phyloP scores from a whole-genome alignment of 2,329 filamentous ascomycete genomes.

The Magnaporthales sp. region DNA sequence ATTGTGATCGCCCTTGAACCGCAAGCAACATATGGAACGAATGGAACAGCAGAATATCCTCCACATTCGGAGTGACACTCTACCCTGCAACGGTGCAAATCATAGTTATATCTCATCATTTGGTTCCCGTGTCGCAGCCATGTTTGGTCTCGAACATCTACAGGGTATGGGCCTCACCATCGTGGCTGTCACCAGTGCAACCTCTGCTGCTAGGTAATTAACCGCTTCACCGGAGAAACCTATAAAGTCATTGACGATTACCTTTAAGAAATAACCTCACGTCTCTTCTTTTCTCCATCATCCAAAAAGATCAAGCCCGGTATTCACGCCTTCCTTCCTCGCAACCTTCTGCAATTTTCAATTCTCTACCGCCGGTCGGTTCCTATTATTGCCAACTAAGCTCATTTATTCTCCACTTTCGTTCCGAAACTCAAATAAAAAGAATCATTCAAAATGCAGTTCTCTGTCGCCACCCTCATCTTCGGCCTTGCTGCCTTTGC shows the following conservation, averaged over 20 bases:
- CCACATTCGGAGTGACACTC: background rate
- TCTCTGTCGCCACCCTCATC: slow-evolving; percentile 4
- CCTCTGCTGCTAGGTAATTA: background rate
- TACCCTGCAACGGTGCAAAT: background rate
- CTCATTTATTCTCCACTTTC: background rate
- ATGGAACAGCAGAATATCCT: background rate
- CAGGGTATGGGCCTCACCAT: background rate
- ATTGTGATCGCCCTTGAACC: background rate
- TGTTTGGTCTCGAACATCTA: background rate
- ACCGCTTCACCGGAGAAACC: background rate
- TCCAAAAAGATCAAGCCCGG: background rate
- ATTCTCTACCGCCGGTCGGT: slow-evolving; percentile 6
- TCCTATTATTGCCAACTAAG: background rate
- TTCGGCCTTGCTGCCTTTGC: slow-evolving; percentile 3
- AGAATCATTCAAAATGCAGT: slow-evolving; percentile 1
- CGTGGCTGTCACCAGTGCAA: background rate
- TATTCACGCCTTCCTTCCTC: background rate
- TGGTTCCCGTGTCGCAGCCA: background rate
- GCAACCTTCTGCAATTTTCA: background rate
- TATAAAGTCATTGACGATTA: background rate
- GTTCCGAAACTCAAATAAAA: background rate
- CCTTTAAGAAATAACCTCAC: background rate
- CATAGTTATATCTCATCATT: background rate
- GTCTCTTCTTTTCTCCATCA: background rate
- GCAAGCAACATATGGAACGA: background rate